Conservation (phyloP, 495 filamentous ascomycete genomes). For the Penicillium desertorum region DNA sequence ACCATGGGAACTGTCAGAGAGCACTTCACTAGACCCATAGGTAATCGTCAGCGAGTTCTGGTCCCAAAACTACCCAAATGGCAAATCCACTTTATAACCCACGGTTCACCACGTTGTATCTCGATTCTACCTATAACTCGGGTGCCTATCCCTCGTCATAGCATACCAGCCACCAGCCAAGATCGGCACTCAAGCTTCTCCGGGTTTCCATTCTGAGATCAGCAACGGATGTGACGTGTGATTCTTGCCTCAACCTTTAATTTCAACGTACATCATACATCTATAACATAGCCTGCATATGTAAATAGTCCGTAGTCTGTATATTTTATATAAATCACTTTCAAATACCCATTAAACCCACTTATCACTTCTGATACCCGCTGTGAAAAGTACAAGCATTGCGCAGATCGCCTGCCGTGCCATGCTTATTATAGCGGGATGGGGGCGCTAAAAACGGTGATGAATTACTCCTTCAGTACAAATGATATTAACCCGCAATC, state of each 20-base stretch:
- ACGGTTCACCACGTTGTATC: slow-evolving; percentile 2
- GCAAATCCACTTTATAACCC: not conserved
- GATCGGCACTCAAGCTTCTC: slow-evolving; percentile 7
- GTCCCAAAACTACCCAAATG: too few species aligned
- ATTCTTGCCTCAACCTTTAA: not conserved
- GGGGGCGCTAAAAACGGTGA: not conserved
- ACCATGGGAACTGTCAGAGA: too few species aligned
- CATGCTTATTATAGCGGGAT: not conserved
- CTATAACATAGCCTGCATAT: too few species aligned
- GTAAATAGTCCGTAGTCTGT: too few species aligned
- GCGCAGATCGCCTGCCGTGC: slow-evolving; percentile 5
- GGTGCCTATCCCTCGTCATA: not conserved
- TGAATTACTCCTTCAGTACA: not conserved
- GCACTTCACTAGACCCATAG: too few species aligned
- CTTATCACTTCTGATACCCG: not conserved
- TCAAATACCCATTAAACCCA: not conserved
- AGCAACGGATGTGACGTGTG: not conserved
- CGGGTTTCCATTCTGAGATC: not conserved
- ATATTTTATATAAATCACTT: too few species aligned
- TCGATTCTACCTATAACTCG: not conserved
- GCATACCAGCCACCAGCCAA: not conserved
- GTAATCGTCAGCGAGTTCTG: too few species aligned
- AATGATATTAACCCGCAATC: not conserved
- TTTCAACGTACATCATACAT: not conserved
- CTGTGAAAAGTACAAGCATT: too few species aligned